Evolutionary conservation across 2,329 filamentous ascomycete genomes (phyloP), one percentile per base, ranked within the genome.

Genomic region (Diaporthe humulicola): DNA sequence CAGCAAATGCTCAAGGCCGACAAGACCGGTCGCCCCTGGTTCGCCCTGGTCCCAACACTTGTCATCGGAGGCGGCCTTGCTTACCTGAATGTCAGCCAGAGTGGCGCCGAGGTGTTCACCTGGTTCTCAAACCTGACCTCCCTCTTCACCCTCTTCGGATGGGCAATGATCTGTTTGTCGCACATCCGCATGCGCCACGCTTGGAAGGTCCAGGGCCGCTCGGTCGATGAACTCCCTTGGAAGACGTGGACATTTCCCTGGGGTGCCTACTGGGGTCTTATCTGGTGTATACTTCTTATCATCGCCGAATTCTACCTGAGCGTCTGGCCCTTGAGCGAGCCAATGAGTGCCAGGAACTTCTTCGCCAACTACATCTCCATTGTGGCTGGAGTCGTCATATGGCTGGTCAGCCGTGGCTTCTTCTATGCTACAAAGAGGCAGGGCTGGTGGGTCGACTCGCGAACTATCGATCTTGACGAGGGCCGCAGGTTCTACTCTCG

Each of bases 51-150:
- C 2, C 84, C 89, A 66, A 88, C 90, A 0, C 88, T 90, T 64
- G 76, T 88, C 12, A 86, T 90, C 54, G 88, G 84, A 9, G 82
- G 84, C 28, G 85, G 82, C 0, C 82, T 87, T 6, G 79, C 81
- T 45, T 86, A 86, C 75, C 82, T 87, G 28, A 87, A 87, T 76
- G 84, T 86, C 36, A 81, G 73, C 78, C 80, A 86, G 75, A 83
- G 80, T 36, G 84, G 85, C 3, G 78, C 83, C 0, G 80, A 83
- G 4, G 86, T 87, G 50, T 88, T 88, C 77, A 81, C 79, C 12
- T 88, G 87, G 87, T 83, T 88, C 70, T 86, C 85, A 3, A 87
- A 84, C 73, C 79, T 88, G 22, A 86, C 84, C 0, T 86, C 85
- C 0, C 83, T 88, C 10, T 85, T 85, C 74, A 86, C 85, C 0